A percentile compares a stretch with the other conserved stretches of the same genome.
Evolutionary conservation across 176 grass and related monocot genomes (phyloP).

Genomic region (Urochloa ruziziensis): DNA sequence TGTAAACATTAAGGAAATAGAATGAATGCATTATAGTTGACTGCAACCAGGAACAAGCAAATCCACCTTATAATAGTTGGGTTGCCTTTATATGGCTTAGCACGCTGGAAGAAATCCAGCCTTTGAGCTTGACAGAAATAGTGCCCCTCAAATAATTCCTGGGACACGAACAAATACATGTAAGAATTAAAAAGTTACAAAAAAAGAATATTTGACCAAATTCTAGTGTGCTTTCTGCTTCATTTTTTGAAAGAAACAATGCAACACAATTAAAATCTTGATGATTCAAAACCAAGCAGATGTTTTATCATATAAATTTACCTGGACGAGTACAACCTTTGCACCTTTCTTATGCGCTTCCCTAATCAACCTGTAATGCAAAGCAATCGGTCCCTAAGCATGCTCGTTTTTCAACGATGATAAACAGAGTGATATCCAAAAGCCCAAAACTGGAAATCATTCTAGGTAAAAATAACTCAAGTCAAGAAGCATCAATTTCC

Average conservation of each 20-base stretch:
- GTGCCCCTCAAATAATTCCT: slow-evolving; percentile 95
- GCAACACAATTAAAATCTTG: neutral
- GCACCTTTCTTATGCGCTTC: slow-evolving; percentile 86
- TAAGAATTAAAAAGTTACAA: neutral
- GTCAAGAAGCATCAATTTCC: neutral
- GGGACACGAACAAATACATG: neutral
- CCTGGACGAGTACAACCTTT: slow-evolving; percentile 90
- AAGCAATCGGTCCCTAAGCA: neutral
- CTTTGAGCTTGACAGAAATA: slow-evolving; percentile 99
- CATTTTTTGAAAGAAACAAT: neutral
- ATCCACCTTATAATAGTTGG: slow-evolving; percentile 81
- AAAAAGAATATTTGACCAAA: slow-evolving; percentile 12
- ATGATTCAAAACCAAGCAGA: neutral
- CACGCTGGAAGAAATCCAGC: slow-evolving; percentile 75
- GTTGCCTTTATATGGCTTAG: slow-evolving; percentile 89
- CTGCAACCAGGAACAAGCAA: neutral
- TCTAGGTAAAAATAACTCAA: neutral
- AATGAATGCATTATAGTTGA: neutral
- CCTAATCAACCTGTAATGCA: slow-evolving; percentile 76
- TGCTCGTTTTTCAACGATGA: neutral
- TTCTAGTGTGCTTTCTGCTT: neutral
- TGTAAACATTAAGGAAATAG: slow-evolving; percentile 2
- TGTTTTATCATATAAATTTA: slow-evolving; percentile 23
- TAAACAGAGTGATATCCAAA: neutral
- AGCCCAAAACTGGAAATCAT: neutral